Conservation (phyloP, 441 rosid species). For the Euphorbia celastroides region DNA sequence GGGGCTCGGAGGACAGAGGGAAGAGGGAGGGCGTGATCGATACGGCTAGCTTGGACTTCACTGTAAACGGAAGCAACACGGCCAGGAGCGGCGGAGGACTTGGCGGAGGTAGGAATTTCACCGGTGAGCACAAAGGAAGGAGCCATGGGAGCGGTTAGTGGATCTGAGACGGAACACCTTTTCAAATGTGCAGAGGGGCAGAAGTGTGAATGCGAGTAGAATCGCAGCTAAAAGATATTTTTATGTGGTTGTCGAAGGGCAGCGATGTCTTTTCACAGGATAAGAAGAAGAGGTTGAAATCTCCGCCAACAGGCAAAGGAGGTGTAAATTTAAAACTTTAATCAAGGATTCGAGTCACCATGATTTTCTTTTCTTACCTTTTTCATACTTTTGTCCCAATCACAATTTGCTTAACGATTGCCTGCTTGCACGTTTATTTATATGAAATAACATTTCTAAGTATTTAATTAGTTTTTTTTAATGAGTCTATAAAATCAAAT, state of each 20-base stretch:
- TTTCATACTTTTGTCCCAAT: no score
- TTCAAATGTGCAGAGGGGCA: not conserved
- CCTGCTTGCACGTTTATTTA: no score
- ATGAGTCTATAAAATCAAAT: no score
- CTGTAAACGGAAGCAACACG: slow-evolving; percentile 81
- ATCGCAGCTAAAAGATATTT: not conserved
- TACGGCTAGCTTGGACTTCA: slow-evolving; percentile 79
- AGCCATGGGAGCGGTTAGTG: slow-evolving; percentile 37
- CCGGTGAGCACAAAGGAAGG: slow-evolving; percentile 50
- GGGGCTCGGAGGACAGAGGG: slow-evolving; percentile 72
- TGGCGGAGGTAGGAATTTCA: slow-evolving; percentile 30
- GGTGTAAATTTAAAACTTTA: not conserved
- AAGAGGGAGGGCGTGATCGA: slow-evolving; percentile 66
- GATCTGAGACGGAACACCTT: not conserved
- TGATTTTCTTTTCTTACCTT: no score
- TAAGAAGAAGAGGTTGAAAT: not conserved
- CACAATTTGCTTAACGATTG: no score
- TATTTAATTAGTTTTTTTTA: no score
- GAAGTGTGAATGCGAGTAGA: not conserved
- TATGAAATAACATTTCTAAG: no score
- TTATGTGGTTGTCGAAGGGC: not conserved
- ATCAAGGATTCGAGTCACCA: no score
- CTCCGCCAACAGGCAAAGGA: not conserved
- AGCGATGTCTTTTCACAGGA: not conserved
- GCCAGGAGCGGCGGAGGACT: slow-evolving; percentile 33